Base-by-base conservation (phyloP, 306 rosid species). In the Fagus sylvatica region DNA sequence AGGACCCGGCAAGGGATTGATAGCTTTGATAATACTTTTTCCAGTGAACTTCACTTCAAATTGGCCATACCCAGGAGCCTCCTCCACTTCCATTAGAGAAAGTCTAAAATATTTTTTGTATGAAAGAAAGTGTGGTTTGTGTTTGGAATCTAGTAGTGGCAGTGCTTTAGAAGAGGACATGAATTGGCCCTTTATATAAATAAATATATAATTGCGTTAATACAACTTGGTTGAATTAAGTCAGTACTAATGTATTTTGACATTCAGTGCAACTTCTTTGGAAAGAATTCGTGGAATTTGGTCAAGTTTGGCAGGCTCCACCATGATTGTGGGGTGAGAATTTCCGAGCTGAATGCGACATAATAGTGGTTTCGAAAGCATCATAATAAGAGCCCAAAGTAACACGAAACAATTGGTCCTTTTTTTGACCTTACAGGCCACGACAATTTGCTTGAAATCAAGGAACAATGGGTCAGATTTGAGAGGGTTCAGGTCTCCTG, bases 1-100 rank as follows among this genome's bases (percentile, higher is more conserved):
- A 32, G 86, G 83, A 42, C 80, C 81, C 39, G 79, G 71, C 51
- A 68, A 81, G 75, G 79, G 90, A 70, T 80, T 74, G 36, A n/a
- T 40, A 71, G 96, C 82, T 88, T 88, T 88, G 59, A 91, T 89
- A 69, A 86, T 76, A 79, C 78, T 80, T 76, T 81, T 84, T 6
- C 39, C 68, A 68, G 78, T 76, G 81, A 91, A 82, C 33, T 66
- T 70, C 42, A 94, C 91, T 68, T 82, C 88, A 76, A 90, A 87
- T 32, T 60, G 73, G 30, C 32, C 54, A 7, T 64, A 34, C 57
- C 17, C 49, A 17, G 78, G 37, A 43, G 53, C 48, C 43, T 51
- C 28, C 28, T 22, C 78, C 53, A 43, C 46, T 28, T 80, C 79
- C 80, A 85, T 81, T 53, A 65, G 74, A 79, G 55, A 41, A 3